Conservation (phyloP, 2,329 filamentous ascomycete species). For the Cryphonectria naterciae region DNA sequence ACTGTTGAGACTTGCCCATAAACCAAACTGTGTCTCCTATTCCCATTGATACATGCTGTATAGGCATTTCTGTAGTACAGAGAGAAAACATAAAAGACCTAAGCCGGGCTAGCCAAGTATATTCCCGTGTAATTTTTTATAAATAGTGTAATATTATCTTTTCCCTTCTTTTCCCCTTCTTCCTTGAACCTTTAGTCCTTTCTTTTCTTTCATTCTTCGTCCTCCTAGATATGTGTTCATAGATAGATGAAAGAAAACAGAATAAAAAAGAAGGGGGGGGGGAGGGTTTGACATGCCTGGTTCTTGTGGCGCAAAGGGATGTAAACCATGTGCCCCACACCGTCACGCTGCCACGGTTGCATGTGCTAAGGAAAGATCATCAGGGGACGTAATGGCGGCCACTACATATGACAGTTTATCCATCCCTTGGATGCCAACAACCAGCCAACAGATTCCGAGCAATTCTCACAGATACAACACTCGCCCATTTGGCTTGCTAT, state of each 20-base stretch:
- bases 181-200: too few relatives aligned
- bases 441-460: neutral
- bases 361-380: slow-evolving; percentile 2
- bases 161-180: neutral
- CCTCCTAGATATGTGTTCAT: neutral
- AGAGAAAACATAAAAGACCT: neutral
- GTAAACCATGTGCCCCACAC: neutral
- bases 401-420: neutral
- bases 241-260: neutral
- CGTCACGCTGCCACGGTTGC: neutral
- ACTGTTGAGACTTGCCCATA: neutral
- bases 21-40: neutral
- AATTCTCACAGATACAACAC: neutral
- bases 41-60: neutral
- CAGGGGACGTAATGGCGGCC: neutral
- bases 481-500: neutral
- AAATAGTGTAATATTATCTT: neutral
- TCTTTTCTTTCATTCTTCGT: neutral
- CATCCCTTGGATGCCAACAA: neutral
- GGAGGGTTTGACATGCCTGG: neutral
- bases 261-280: neutral
- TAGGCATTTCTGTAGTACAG: neutral
- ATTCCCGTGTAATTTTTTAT: neutral
- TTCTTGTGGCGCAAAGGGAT: neutral
- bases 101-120: neutral